These are phyloP conservation scores for Kazachstania kunashirensis DNA, from an alignment of 805 yeast genomes.

Conservation along the genomic window DNA sequence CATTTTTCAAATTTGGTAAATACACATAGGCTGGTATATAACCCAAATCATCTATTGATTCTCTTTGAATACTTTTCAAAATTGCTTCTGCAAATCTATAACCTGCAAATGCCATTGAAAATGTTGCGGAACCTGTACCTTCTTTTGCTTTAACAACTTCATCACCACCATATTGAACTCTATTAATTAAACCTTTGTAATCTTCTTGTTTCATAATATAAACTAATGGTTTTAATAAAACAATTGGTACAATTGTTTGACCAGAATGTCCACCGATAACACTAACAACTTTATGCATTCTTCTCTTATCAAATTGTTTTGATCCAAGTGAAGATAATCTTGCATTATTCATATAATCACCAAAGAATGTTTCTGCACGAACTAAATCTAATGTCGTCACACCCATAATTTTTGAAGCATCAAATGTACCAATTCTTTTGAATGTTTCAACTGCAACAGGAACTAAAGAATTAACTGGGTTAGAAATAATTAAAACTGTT, in stretches of 20 bases:
- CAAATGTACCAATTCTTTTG: constrained; percentile 74
- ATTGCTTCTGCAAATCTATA: constrained; percentile 57
- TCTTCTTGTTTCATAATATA: constrained; percentile 44
- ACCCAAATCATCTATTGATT: constrained; percentile 13
- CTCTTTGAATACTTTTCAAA: constrained; percentile 31
- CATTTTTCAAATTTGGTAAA: constrained; percentile 45
- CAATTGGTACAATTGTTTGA: constrained; percentile 85
- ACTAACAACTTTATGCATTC: constrained; percentile 63
- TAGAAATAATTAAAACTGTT: constrained; percentile 69
- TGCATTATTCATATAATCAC: constrained; percentile 42
- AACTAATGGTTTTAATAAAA: constrained; percentile 73
- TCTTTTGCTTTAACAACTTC: constrained; percentile 90
- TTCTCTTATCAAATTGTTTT: constrained; percentile 31
- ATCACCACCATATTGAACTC: constrained; percentile 95
- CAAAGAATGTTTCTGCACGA: constrained; percentile 79
- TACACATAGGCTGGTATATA: constrained; percentile 41
- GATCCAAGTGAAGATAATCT: neutral
- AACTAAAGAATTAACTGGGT: constrained; percentile 96
- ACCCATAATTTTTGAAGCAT: constrained; percentile 88
- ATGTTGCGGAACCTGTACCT: constrained; percentile 89
- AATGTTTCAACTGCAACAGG: constrained; percentile 92
- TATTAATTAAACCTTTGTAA: constrained; percentile 60
- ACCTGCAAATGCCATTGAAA: constrained; percentile 92
- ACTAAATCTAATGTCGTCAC: constrained; percentile 90
- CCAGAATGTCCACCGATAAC: constrained; percentile 98